Base-by-base conservation (phyloP, 2,329 filamentous ascomycete species). In the Colletotrichum theobromicola region DNA sequence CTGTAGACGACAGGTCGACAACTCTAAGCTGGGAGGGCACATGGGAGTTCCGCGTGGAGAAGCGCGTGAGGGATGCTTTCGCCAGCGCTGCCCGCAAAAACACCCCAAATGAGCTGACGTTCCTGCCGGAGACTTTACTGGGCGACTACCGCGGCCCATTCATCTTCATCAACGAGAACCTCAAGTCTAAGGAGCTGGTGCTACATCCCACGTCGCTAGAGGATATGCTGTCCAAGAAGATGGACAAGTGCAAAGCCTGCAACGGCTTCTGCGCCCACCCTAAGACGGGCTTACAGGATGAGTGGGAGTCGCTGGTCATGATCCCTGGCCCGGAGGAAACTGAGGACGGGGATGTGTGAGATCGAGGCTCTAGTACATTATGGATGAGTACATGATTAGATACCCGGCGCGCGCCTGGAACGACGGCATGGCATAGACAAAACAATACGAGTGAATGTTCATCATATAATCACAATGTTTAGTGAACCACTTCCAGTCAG, bases 141-240 rank as follows among this genome's bases (percentile, higher is more conserved):
- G 69, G 72, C 63, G 72, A 70, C 18, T 76, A 76, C 58, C 26
- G 60, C 16, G 75, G 75, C n/a, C 74, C 75, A 53, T 76, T 76
- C 46, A 57, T 66, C 35, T 76, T 76, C 67, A 67, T 76, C 63
- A 64, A 70, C 70, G 58, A 75, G 18, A 65, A 75, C 26, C 74
- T 76, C 24, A 53, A n/a, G 58, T 80, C 79, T 70, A 80, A 79
- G 77, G 79, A 76, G 46, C 73, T 78, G 57, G 74, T 76, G 18
- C 21, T 76, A 26, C 74, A 76, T 24, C 50, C 46, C 18, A 53
- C 34, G 6, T 76, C 75, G 15, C 64, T 73, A 26, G 60, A 60
- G 21, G 75, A 76, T 35, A 70, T 76, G 67, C 46, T 74, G 37
- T 42, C 70, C 15, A 76, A 76, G 24, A 76, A 76, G 70, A 61